phyloP scores from a whole-genome alignment of 2,329 filamentous ascomycete species.

The Colletotrichum sp. region DNA sequence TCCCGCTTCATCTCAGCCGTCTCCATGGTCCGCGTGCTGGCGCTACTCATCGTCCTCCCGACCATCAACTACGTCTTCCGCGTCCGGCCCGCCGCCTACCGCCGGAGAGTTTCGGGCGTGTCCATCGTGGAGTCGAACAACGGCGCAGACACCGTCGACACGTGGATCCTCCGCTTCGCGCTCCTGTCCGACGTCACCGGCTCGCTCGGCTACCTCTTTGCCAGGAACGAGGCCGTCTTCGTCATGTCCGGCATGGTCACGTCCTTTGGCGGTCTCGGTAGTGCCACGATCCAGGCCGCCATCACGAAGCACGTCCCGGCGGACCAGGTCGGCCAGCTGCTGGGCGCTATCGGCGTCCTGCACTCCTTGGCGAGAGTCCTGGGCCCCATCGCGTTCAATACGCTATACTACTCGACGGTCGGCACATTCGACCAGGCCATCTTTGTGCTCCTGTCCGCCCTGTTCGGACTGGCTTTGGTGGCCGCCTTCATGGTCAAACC shows the following conservation, averaged over 20 bases:
- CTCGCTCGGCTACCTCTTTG: slow-evolving; percentile 75
- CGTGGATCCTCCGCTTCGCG: slow-evolving; percentile 76
- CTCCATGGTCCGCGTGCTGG: slow-evolving; percentile 76
- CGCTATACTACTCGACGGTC: slow-evolving; percentile 84
- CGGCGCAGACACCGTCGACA: slow-evolving; percentile 80
- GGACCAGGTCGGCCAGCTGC: slow-evolving; percentile 82
- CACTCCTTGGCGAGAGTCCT: slow-evolving; percentile 83
- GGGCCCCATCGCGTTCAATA: slow-evolving; percentile 82
- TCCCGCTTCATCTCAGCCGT: slow-evolving; percentile 82
- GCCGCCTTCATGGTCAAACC: slow-evolving; percentile 76
- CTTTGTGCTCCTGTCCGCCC: slow-evolving; percentile 73
- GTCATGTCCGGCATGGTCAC: slow-evolving; percentile 75
- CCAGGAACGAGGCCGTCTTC: slow-evolving; percentile 68
- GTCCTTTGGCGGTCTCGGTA: slow-evolving; percentile 82
- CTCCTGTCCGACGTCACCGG: slow-evolving; percentile 80
- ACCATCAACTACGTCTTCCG: slow-evolving; percentile 78
- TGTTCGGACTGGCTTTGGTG: slow-evolving; percentile 71
- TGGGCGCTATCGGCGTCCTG: slow-evolving; percentile 85
- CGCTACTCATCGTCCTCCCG: slow-evolving; percentile 78
- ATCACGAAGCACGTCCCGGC: slow-evolving; percentile 91
- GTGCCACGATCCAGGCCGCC: slow-evolving; percentile 82
- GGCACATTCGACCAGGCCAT: slow-evolving; percentile 79
- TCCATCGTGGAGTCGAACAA: slow-evolving; percentile 53
- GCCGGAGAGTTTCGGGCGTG: slow-evolving; percentile 41
- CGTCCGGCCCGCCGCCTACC: slow-evolving; percentile 50